phyloP scores from a whole-genome alignment of 176 grass and related monocot genomes.

The Oryza coarctata region DNA sequence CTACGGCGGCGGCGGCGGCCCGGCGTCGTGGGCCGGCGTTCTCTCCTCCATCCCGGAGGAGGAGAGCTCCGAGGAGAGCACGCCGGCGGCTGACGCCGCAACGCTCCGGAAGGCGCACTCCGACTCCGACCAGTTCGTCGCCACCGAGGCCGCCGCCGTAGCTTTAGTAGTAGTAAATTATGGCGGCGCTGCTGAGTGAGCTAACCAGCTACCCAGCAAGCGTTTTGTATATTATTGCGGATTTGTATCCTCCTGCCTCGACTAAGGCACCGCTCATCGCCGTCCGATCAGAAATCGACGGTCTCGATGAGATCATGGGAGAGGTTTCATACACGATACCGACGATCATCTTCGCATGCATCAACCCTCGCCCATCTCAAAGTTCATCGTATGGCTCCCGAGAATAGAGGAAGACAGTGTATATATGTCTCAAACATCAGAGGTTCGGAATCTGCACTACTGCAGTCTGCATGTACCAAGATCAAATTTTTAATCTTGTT shows the following conservation, averaged over 20 bases:
- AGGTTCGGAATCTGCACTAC: not conserved
- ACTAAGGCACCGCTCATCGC: not conserved
- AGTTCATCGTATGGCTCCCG: not conserved
- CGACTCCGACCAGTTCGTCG: conserved; percentile 29
- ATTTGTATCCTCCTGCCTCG: not conserved
- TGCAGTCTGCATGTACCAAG: not conserved
- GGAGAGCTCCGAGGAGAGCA: conserved; percentile 33
- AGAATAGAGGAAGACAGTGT: not conserved
- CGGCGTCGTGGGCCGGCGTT: conserved; percentile 49
- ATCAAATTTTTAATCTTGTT: not conserved
- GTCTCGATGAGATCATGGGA: not conserved
- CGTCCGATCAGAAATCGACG: not conserved
- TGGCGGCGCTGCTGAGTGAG: not conserved
- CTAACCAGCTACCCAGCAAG: not conserved
- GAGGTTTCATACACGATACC: not conserved
- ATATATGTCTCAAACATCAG: not conserved
- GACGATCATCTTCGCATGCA: not conserved
- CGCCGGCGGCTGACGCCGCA: not conserved
- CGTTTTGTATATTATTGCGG: not conserved
- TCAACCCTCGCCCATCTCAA: not conserved
- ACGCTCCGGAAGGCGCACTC: conserved; percentile 32
- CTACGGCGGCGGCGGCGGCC: conserved; percentile 25
- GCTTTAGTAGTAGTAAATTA: conserved; percentile 10
- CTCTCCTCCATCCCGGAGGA: conserved; percentile 54
- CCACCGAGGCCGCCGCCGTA: conserved; percentile 25